phyloP scores from a whole-genome alignment of 345 rosid species.

The Murraya koenigii region DNA sequence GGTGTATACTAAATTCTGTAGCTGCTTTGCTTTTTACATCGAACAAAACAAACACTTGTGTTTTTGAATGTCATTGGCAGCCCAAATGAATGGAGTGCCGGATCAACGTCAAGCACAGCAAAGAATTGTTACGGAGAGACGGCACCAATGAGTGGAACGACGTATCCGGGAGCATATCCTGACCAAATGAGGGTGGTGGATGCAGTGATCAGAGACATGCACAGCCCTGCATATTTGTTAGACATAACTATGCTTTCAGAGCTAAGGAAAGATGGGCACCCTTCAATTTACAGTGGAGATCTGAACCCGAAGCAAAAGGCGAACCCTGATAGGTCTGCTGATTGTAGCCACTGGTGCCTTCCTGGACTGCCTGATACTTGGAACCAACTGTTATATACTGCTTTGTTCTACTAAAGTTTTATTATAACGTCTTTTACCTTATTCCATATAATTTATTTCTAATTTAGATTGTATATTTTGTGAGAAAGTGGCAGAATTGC shows the following conservation, averaged over 20 bases:
- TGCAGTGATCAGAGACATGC: constrained; percentile 53
- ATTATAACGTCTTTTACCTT: not conserved
- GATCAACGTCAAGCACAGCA: constrained; percentile 31
- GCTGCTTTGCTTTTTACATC: too few relatives aligned
- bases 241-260: constrained; percentile 90
- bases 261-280: constrained; percentile 85
- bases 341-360: constrained; percentile 99
- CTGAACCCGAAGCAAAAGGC: constrained; percentile 59
- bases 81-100: constrained; percentile 73
- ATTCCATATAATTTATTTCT: not conserved
- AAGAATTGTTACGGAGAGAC: constrained; percentile 87
- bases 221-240: constrained; percentile 49
- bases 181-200: constrained; percentile 71
- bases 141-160: constrained; percentile 48
- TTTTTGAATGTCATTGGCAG: constrained; percentile 31
- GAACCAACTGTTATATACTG: constrained; percentile 75
- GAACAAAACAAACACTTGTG: not conserved
- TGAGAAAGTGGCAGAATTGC: constrained; percentile 16
- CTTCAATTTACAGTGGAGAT: constrained; percentile 90
- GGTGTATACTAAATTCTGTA: too few relatives aligned
- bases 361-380: constrained; percentile 97
- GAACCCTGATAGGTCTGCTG: constrained; percentile 69
- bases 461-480: constrained; percentile 1
- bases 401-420: constrained; percentile 42
- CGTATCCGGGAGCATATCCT: constrained; percentile 55